Percentiles rank a stretch among this genome's conserved stretches.
Conservation (phyloP, 2,329 filamentous ascomycete genomes). For the Grosmannia serpens region DNA sequence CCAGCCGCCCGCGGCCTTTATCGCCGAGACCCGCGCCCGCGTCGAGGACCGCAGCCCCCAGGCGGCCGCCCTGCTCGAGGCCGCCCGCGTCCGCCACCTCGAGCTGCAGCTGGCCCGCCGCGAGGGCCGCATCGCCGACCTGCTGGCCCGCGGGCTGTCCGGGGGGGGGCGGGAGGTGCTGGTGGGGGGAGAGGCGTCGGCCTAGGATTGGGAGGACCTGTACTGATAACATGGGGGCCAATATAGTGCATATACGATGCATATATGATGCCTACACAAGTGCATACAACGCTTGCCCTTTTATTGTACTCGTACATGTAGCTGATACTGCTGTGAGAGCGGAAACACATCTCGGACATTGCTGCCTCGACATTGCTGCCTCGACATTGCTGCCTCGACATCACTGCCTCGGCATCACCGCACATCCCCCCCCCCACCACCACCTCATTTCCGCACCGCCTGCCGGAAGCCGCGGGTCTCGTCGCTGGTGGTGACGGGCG, state of each 20-base stretch:
- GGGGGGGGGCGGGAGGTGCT: too few species aligned
- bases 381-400: too few species aligned
- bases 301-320: too few species aligned
- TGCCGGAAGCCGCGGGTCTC: constrained; percentile 39
- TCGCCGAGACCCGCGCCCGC: constrained; percentile 31
- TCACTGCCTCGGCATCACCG: not conserved
- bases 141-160: constrained; percentile 12
- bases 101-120: constrained; percentile 40
- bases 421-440: not conserved
- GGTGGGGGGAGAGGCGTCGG: too few species aligned
- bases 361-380: too few species aligned
- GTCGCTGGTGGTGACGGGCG: constrained; percentile 3
- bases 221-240: too few species aligned
- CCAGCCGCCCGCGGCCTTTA: constrained; percentile 36
- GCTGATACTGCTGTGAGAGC: too few species aligned
- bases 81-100: constrained; percentile 38
- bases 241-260: too few species aligned
- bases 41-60: constrained; percentile 36
- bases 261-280: too few species aligned
- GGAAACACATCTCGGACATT: too few species aligned
- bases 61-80: constrained; percentile 32
- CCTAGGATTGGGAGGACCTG: too few species aligned
- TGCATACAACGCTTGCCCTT: too few species aligned
- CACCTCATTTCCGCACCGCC: constrained; percentile 22
- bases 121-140: constrained; percentile 26